Evolutionary conservation across 73 alveolate genomes (phyloP), one percentile per base, ranked within the genome.

Genomic region (Symbiodinium natans): DNA sequence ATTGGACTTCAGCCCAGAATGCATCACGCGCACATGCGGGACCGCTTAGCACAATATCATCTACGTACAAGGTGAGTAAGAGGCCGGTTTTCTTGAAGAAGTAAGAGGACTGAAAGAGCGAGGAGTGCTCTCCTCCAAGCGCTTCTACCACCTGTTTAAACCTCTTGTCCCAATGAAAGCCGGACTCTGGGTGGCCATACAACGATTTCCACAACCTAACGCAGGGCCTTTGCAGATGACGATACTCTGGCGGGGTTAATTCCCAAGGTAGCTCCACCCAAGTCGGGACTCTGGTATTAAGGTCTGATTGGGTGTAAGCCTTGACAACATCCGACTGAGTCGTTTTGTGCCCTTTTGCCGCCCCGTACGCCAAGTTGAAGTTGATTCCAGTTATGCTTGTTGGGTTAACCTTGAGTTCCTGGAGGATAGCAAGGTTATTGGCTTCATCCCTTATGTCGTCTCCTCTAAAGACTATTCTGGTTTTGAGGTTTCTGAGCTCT

Each of bases 381-480:
- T 43, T 84, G 0, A 84, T 43, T 7, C 52, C 27, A 4, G 77
- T n/a, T 3, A 84, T 48, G 11, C 93, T 68, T 0, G 59, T 17
- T 0, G 93, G 93, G 74, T 15, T 86, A 15, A 86, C 93, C 82
- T 86, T 86, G 38, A 52, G 54, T 3, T 86, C 93, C 42, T 86
- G 93, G 10, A 86, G 56, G 25, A 86, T 19, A 4, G 83, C 93
- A 0, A 86, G 27, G 83, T 54, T 54, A 40, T 52, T 52, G 0
- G 33, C 0, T 29, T 86, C 40, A 21, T 86, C 93, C 29, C 38
- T 11, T 1, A 86, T 52, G 21, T 48, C 41, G 13, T 86, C 93
- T 0, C 83, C 93, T n/a, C 83, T n/a, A 31, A 86, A 86, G 2
- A 86, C 83, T 0, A 54, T 39, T 0, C 85, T n/a, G 29, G 94